These are phyloP conservation scores for Trametes villosa DNA, from an alignment of 768 basidiomycete species.

Conservation along the genomic window DNA sequence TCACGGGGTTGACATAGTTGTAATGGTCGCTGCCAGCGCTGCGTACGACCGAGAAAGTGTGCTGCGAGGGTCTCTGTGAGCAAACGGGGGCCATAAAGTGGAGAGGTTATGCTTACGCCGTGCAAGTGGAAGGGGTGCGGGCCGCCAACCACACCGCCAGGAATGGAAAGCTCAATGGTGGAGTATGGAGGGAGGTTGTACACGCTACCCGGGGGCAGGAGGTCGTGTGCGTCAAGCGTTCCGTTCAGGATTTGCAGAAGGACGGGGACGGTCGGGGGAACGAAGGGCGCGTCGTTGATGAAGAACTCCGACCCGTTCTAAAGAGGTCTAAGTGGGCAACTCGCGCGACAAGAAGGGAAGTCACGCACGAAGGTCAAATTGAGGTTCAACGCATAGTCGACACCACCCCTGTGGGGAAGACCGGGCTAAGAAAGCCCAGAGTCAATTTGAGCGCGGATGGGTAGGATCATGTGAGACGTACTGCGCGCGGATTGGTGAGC, in stretches of 20 bases:
- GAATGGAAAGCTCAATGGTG: constrained; percentile 52
- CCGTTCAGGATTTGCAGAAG: constrained; percentile 65
- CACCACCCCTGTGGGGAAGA: constrained; percentile 23
- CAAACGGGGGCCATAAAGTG: neutral
- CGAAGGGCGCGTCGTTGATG: constrained; percentile 42
- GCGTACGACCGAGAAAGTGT: constrained; percentile 45
- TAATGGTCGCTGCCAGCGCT: constrained; percentile 34
- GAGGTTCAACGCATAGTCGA: constrained; percentile 25
- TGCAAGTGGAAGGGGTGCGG: constrained; percentile 48
- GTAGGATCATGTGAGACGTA: neutral
- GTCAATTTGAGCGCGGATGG: too few relatives aligned
- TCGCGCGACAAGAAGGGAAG: neutral
- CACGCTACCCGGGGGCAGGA: constrained; percentile 54
- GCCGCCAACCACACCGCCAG: constrained; percentile 45
- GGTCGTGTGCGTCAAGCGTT: constrained; percentile 45
- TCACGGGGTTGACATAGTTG: constrained; percentile 44
- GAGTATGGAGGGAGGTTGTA: constrained; percentile 51
- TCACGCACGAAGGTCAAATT: constrained; percentile 21
- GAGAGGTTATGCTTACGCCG: constrained; percentile 34
- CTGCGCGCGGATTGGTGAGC: constrained; percentile 31
- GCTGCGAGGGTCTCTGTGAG: constrained; percentile 29
- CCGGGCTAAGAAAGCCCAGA: constrained; percentile 25
- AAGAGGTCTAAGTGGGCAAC: neutral
- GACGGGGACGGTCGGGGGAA: constrained; percentile 51
- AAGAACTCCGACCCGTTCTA: constrained; percentile 31